Evolutionary conservation across 495 filamentous ascomycete genomes (phyloP).

Genomic region (Daldinia decipiens): DNA sequence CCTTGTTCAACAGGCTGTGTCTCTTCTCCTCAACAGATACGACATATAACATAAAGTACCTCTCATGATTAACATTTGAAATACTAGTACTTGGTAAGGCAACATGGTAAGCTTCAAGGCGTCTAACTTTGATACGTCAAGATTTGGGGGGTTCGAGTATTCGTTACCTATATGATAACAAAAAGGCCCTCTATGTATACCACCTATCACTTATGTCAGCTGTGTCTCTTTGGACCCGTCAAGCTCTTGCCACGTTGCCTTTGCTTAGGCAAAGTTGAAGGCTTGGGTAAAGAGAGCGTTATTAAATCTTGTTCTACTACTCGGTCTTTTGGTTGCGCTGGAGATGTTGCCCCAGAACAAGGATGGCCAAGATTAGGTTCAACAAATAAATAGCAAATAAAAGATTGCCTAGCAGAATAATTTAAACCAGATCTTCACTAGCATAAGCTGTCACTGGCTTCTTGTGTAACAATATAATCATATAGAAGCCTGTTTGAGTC

Average conservation of each 20-base stretch:
- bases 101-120: background rate
- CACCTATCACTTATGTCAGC: background rate
- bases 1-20: background rate
- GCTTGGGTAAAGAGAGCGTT: background rate
- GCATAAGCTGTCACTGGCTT: background rate
- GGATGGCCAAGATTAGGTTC: background rate
- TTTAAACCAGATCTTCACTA: background rate
- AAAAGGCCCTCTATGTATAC: background rate
- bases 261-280: constrained; percentile 12
- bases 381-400: background rate
- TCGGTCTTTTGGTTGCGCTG: too few species aligned
- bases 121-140: background rate
- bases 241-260: constrained; percentile 19
- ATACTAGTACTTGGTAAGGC: background rate
- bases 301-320: background rate
- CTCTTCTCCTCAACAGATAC: background rate
- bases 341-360: background rate
- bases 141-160: background rate
- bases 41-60: background rate
- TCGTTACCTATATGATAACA: background rate
- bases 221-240: background rate
- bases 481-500: background rate
- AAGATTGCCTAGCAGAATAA: background rate
- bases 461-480: background rate
- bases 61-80: background rate